These are phyloP conservation scores for Penicillium fuscoglaucum DNA, from an alignment of 2,329 filamentous ascomycete species.

Conservation along the genomic window DNA sequence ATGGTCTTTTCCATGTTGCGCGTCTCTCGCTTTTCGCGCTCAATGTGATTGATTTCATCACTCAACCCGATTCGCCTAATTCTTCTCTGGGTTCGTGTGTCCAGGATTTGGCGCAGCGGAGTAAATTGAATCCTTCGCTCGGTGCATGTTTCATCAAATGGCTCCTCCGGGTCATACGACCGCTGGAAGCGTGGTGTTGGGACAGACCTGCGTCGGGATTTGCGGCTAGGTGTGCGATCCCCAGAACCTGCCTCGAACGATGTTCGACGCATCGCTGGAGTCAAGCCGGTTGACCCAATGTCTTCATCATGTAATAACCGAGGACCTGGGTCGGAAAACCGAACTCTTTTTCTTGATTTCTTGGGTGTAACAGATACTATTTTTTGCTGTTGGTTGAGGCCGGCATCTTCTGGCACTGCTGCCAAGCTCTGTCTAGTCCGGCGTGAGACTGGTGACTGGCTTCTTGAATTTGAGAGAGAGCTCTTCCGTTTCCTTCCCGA, in stretches of 20 bases:
- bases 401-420: background rate
- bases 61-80: constrained; percentile 48
- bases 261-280: constrained; percentile 45
- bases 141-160: constrained; percentile 19
- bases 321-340: constrained; percentile 48
- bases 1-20: constrained; percentile 29
- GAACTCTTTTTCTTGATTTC: constrained; percentile 44
- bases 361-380: constrained; percentile 28
- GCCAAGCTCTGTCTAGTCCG: constrained; percentile 18
- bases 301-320: constrained; percentile 21
- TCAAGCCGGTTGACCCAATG: constrained; percentile 44
- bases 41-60: constrained; percentile 48
- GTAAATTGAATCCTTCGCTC: constrained; percentile 46
- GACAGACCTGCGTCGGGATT: constrained; percentile 36
- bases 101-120: constrained; percentile 46
- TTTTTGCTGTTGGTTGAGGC: background rate
- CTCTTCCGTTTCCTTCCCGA: constrained; percentile 31
- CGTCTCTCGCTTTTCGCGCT: constrained; percentile 41
- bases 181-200: constrained; percentile 29
- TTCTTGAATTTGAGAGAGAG: constrained; percentile 16
- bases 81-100: constrained; percentile 44
- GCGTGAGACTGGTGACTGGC: constrained; percentile 19
- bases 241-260: constrained; percentile 32
- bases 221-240: constrained; percentile 32
- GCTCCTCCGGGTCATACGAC: constrained; percentile 24